Base-by-base conservation (phyloP, 2,329 filamentous ascomycete genomes). In the Arthroderma sp. region DNA sequence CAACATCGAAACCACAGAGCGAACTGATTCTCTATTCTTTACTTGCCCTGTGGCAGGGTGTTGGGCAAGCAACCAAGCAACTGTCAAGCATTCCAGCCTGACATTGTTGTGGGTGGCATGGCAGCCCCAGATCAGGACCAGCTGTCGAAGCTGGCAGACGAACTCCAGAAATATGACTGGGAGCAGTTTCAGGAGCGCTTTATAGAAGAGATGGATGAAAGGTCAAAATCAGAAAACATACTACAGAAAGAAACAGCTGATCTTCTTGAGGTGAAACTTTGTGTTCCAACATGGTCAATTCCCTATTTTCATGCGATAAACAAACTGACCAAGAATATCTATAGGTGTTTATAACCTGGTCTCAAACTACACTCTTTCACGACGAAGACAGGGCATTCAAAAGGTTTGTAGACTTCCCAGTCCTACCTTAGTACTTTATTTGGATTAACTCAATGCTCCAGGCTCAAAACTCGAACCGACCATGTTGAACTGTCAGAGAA, bases 341-440 rank as follows among this genome's bases (percentile, higher is more conserved):
- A 10, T 39, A 93, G 86, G 83, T 83, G 59, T 94, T 94, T 61
- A 73, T 74, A 47, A 67, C 80, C 32, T 95, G 88, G 87, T 83
- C 84, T 27, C 72, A 80, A 15, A 77, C 83, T 8, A 82, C 83
- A 1, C 74, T 79, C 30, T 66, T 71, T 7, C 79, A 85, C 49
- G 88, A 94, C 60, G 79, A 83, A 45, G 80, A 82, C 48, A 76
- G 88, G 45, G 83, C 84, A 27, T 72, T 78, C 50, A 89, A 89
- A 62, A 78, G 87, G 82, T 82, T 61, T 45, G 64, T 48, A 44
- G 15, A 22, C 3, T 22, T 22, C 15, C 15, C 15, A 22, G 3
- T 15, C n/a, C 15, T 38, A 6, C 29, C 10, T 29, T 30, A 6
- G 32, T 3, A 29, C 28, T 6, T 10, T 29, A 46, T 10, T 39